These are phyloP conservation scores for Saccharomycopsis sp. DNA, from an alignment of 805 yeast species.

Conservation along the genomic window DNA sequence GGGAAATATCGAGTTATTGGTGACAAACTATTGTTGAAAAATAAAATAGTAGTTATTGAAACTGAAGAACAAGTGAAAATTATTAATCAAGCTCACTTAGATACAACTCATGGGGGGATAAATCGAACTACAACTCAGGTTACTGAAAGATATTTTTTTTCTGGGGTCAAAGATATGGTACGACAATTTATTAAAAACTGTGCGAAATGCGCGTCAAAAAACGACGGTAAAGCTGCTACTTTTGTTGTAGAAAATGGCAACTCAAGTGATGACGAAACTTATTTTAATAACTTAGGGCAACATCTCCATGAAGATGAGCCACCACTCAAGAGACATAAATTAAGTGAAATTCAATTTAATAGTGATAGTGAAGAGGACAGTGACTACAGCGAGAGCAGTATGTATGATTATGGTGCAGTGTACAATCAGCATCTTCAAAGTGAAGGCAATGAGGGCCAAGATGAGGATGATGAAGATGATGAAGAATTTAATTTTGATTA, in stretches of 20 bases:
- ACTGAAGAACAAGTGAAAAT: constrained; percentile 68
- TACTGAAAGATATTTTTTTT: constrained; percentile 84
- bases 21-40: constrained; percentile 71
- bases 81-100: constrained; percentile 60
- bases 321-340: constrained; percentile 5
- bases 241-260: no score
- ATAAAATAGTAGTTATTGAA: constrained; percentile 76
- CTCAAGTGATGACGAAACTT: neutral
- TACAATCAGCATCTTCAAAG: neutral
- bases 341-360: constrained; percentile 11
- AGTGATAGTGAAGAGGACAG: constrained; percentile 17
- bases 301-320: neutral
- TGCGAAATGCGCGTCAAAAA: constrained; percentile 20
- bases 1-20: constrained; percentile 65
- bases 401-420: constrained; percentile 3
- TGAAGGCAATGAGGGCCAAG: constrained; percentile 7
- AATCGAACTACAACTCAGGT: constrained; percentile 77
- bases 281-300: neutral
- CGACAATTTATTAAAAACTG: constrained; percentile 73
- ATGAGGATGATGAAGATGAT: constrained; percentile 18
- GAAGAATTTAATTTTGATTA: constrained; percentile 19
- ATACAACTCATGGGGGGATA: constrained; percentile 71
- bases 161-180: constrained; percentile 82
- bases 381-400: constrained; percentile 5
- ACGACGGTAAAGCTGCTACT: no score